Evolutionary conservation across 2,329 filamentous ascomycete species (phyloP).

Genomic region (Aureobasidium sp.): DNA sequence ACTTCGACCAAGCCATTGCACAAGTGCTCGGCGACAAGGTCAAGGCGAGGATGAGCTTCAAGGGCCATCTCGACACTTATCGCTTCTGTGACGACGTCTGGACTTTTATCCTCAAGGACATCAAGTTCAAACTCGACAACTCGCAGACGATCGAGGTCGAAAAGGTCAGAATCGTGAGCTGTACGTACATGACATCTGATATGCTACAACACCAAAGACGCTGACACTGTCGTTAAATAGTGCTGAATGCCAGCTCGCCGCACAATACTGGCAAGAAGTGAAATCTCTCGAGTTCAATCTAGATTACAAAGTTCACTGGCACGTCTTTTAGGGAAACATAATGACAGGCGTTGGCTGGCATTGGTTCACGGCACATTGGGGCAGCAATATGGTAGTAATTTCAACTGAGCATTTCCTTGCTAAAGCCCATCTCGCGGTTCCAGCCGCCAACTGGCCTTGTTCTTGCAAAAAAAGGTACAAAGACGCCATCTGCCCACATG

Average conservation of each 20-base stretch:
- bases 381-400: background rate
- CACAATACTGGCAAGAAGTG: slow-evolving; percentile 6
- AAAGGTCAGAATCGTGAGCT: slow-evolving; percentile 97
- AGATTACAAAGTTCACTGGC: background rate
- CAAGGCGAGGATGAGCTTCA: slow-evolving; percentile 64
- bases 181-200: too few relatives aligned
- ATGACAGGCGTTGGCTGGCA: background rate
- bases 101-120: slow-evolving; percentile 98
- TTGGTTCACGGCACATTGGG: background rate
- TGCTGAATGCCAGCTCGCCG: slow-evolving; percentile 4
- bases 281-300: background rate
- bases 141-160: slow-evolving; percentile 66
- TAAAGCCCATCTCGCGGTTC: background rate
- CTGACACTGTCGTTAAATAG: too few relatives aligned
- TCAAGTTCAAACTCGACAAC: slow-evolving; percentile 96
- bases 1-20: slow-evolving; percentile 90
- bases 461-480: background rate
- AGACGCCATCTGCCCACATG: background rate
- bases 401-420: background rate
- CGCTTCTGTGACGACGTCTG: slow-evolving; percentile 99
- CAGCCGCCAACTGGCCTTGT: background rate
- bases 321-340: background rate
- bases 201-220: too few relatives aligned
- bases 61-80: slow-evolving; percentile 94
- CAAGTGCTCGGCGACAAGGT: slow-evolving; percentile 89